Percentiles rank a stretch among this genome's conserved stretches.
These are phyloP conservation scores for Komagataea norvegica DNA, from an alignment of 1,139 yeast species.

Conservation along the genomic window DNA sequence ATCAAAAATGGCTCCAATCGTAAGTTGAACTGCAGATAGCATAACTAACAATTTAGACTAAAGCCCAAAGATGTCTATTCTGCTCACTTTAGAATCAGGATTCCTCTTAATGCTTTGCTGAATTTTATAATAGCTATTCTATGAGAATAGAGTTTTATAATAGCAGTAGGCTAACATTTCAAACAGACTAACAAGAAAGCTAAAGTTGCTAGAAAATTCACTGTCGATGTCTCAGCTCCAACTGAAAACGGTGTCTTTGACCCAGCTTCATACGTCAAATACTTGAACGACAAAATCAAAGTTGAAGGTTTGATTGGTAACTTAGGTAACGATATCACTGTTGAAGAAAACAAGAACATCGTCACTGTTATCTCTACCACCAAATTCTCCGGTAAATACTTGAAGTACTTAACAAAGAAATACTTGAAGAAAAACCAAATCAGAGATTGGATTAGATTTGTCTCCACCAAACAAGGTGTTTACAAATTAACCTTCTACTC, in stretches of 20 bases:
- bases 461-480: conserved; percentile 91
- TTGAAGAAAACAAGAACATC: conserved; percentile 75
- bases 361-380: conserved; percentile 87
- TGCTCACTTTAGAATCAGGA: background rate
- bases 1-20: conserved; percentile 84
- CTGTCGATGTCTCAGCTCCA: conserved; percentile 96
- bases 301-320: conserved; percentile 95
- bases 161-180: conserved; percentile 55
- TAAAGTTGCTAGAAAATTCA: conserved; percentile 81
- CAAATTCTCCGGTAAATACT: conserved; percentile 99
- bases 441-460: conserved; percentile 99
- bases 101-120: conserved; percentile 42
- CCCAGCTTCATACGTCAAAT: conserved; percentile 96
- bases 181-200: conserved; percentile 72
- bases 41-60: conserved; percentile 11
- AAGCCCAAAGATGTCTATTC: conserved; percentile 5
- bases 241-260: conserved; percentile 96
- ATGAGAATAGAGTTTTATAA: conserved; percentile 29
- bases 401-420: conserved; percentile 98
- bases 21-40: conserved; percentile 41
- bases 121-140: conserved; percentile 33
- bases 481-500: conserved; percentile 99
- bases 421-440: conserved; percentile 99
- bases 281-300: conserved; percentile 98
- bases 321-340: conserved; percentile 93